Percentiles rank a stretch among this genome's conserved stretches.
Evolutionary conservation across 495 filamentous ascomycete species (phyloP).

Genomic region (Neurospora africana): DNA sequence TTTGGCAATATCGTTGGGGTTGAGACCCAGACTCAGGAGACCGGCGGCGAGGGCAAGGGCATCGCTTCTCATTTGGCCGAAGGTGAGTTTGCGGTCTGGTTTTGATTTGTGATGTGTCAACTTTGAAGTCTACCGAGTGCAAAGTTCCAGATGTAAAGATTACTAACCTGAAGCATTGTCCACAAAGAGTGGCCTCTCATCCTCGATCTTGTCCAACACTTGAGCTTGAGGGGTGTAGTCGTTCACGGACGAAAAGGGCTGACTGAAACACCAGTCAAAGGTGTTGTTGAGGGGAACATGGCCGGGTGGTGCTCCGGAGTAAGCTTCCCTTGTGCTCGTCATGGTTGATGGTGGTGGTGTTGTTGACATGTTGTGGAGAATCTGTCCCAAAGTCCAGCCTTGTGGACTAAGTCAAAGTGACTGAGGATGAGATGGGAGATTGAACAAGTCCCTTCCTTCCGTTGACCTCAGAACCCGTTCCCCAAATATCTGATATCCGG

Average conservation of each 20-base stretch:
- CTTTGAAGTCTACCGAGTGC: neutral
- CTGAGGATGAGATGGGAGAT: neutral
- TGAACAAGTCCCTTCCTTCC: neutral
- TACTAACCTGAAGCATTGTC: constrained; percentile 19
- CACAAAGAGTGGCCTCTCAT: constrained; percentile 18
- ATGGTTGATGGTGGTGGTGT: neutral
- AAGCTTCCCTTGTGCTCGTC: constrained; percentile 3
- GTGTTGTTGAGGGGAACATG: constrained; percentile 13
- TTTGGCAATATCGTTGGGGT: constrained; percentile 14
- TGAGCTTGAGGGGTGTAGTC: constrained; percentile 14
- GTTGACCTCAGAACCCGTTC: neutral
- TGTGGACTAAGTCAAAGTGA: neutral
- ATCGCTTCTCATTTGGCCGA: constrained; percentile 15
- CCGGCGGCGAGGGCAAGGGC: constrained; percentile 14
- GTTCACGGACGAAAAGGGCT: constrained; percentile 15
- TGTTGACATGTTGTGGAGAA: neutral
- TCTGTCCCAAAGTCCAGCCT: neutral
- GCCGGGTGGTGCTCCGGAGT: constrained; percentile 12
- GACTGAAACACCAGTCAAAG: constrained; percentile 20
- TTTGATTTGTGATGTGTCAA: neutral
- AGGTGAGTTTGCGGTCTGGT: constrained; percentile 20
- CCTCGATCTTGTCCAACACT: constrained; percentile 12
- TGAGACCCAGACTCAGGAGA: constrained; percentile 14
- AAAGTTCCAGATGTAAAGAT: neutral
- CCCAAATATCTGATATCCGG: neutral